A percentile compares a stretch with the other conserved stretches of the same genome.
These are phyloP conservation scores for Ogataea nitratoaversa DNA, from an alignment of 805 yeast species.

Conservation along the genomic window DNA sequence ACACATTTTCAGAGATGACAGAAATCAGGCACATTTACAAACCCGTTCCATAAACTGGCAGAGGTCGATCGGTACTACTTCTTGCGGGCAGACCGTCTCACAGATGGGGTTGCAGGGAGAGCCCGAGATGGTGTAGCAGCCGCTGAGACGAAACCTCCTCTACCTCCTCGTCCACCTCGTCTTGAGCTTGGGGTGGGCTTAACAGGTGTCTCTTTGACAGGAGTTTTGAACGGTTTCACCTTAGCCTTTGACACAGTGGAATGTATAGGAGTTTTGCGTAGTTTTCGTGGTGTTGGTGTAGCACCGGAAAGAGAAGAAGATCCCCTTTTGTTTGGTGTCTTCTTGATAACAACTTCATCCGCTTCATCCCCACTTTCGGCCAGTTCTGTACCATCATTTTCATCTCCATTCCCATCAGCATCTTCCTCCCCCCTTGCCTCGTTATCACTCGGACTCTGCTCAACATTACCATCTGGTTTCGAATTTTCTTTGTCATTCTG, in stretches of 20 bases:
- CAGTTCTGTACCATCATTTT: constrained; percentile 2
- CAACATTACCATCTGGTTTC: constrained; percentile 3
- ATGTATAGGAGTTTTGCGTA: constrained; percentile 14
- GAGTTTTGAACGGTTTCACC: not conserved
- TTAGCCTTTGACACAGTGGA: not conserved
- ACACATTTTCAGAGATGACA: too few relatives aligned
- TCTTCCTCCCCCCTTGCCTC: constrained; percentile 4
- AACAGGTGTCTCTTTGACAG: constrained; percentile 11
- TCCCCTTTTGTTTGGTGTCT: constrained; percentile 13
- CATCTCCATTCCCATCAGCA: constrained; percentile 6
- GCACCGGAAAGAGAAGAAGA: constrained; percentile 1
- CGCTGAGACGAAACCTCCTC: too few relatives aligned
- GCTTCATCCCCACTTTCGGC: constrained; percentile 1
- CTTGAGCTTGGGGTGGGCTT: not conserved
- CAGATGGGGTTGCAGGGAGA: constrained; percentile 19
- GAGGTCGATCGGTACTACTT: too few relatives aligned
- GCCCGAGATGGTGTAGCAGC: too few relatives aligned
- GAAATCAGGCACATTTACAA: too few relatives aligned
- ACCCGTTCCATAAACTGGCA: too few relatives aligned
- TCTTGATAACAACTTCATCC: constrained; percentile 1
- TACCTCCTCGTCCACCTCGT: too few relatives aligned
- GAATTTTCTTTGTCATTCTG: too few relatives aligned
- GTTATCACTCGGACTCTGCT: constrained; percentile 3
- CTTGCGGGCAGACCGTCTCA: constrained; percentile 19
- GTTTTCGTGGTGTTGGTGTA: constrained; percentile 15